Percentiles rank a stretch among this genome's conserved stretches.
phyloP scores from a whole-genome alignment of 345 rosid genomes.

The Citropsis articulata region DNA sequence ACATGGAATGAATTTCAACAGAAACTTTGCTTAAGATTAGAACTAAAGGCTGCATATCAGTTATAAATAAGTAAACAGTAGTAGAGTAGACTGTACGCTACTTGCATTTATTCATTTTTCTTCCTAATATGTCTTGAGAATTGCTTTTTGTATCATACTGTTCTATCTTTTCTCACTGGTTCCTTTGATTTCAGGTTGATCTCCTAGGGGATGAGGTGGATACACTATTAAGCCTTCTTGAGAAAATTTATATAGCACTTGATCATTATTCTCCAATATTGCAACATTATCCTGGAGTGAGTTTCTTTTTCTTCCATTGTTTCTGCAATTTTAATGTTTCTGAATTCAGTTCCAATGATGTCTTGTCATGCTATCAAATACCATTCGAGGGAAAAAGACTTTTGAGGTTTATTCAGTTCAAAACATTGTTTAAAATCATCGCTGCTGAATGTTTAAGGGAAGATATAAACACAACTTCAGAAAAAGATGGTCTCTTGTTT shows the following conservation, averaged over 20 bases:
- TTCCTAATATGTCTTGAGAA: not conserved
- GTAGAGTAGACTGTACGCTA: not conserved
- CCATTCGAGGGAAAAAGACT: not conserved
- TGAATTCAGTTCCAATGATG: not conserved
- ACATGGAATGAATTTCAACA: not conserved
- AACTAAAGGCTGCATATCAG: not conserved
- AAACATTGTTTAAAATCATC: not conserved
- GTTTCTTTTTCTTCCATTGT: constrained; percentile 17
- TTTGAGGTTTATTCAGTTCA: not conserved
- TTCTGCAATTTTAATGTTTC: not conserved
- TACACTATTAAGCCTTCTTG: constrained; percentile 62
- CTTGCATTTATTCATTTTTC: not conserved
- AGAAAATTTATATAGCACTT: constrained; percentile 87
- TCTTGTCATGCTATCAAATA: not conserved
- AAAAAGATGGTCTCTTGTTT: not conserved
- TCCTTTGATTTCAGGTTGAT: constrained; percentile 69
- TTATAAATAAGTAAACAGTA: not conserved
- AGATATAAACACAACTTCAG: not conserved
- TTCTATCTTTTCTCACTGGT: not conserved
- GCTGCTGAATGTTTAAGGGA: not conserved
- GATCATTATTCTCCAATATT: constrained; percentile 92
- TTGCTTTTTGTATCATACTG: not conserved
- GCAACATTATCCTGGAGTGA: constrained; percentile 90
- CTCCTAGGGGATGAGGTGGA: constrained; percentile 93
- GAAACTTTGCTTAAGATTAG: not conserved